Evolutionary conservation across 768 basidiomycete genomes (phyloP).

Genomic region (Leccinum obscurum): DNA sequence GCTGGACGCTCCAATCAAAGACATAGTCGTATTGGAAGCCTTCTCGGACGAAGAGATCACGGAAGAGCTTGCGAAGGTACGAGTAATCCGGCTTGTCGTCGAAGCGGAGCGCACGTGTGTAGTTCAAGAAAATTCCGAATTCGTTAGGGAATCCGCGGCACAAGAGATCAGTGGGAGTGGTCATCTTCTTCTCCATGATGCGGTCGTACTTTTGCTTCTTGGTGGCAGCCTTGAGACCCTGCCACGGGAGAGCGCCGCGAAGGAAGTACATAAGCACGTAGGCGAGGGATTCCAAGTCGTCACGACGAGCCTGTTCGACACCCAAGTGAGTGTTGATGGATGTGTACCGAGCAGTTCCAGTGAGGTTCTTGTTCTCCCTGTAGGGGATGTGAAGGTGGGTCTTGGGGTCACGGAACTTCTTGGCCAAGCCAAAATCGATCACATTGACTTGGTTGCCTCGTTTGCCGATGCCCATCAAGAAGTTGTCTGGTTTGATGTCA

Average conservation of each 20-base stretch:
- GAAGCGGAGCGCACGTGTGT: slow-evolving; percentile 97
- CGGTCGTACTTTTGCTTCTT: slow-evolving; percentile 99
- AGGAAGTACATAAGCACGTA: slow-evolving; percentile 99
- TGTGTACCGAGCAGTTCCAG: slow-evolving; percentile 98
- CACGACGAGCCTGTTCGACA: slow-evolving; percentile 96
- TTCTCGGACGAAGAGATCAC: slow-evolving; percentile 94
- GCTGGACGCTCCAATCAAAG: slow-evolving; percentile 97
- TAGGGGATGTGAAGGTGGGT: slow-evolving; percentile 99
- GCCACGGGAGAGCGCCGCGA: slow-evolving; percentile 97
- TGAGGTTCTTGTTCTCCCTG: slow-evolving; percentile 99
- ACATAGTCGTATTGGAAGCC: slow-evolving; percentile 99
- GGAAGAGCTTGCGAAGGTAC: slow-evolving; percentile 98
- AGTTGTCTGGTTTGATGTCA: slow-evolving; percentile 99
- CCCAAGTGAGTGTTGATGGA: slow-evolving; percentile 99
- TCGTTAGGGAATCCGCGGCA: slow-evolving; percentile 99
- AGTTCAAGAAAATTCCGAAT: slow-evolving; percentile 99
- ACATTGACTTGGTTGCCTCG: slow-evolving; percentile 99
- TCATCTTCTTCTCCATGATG: slow-evolving; percentile 99
- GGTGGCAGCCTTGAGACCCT: slow-evolving; percentile 98
- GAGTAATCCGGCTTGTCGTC: slow-evolving; percentile 99
- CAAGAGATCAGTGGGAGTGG: slow-evolving; percentile 92
- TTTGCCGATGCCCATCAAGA: slow-evolving; percentile 99
- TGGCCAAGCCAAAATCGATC: slow-evolving; percentile 96
- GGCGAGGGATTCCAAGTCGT: slow-evolving; percentile 97
- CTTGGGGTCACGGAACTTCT: slow-evolving; percentile 99